These are phyloP conservation scores for Closterium sp. DNA, from an alignment of 139 green algal species.

Conservation along the genomic window DNA sequence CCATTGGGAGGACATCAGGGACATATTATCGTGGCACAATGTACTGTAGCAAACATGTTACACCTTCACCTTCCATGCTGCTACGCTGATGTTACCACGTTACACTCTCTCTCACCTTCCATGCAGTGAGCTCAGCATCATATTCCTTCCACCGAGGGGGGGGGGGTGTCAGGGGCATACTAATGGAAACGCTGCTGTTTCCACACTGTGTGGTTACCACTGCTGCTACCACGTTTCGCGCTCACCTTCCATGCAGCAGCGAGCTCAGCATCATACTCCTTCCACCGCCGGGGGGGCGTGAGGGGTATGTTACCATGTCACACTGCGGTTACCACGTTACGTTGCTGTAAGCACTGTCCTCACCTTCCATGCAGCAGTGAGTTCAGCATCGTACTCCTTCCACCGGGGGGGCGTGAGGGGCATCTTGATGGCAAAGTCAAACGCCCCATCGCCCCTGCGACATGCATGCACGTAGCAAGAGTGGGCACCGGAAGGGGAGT, in stretches of 20 bases:
- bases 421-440: conserved; percentile 88
- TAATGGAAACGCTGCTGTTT: too few species aligned
- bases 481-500: background rate
- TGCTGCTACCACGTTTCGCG: background rate
- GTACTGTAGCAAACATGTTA: too few species aligned
- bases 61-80: too few species aligned
- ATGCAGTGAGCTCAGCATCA: conserved; percentile 75
- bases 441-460: conserved; percentile 15
- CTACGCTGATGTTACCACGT: too few species aligned
- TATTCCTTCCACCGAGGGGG: conserved; percentile 84
- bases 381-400: conserved; percentile 81
- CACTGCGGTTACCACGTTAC: background rate
- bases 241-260: background rate
- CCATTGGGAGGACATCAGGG: too few species aligned
- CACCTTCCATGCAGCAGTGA: conserved; percentile 67
- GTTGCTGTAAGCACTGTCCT: background rate
- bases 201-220: too few species aligned
- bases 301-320: background rate
- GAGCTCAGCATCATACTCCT: background rate
- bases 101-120: too few species aligned
- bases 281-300: background rate
- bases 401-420: conserved; percentile 72
- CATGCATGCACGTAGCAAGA: background rate
- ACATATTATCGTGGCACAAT: too few species aligned
- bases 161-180: too few species aligned